These are phyloP conservation scores for Agmasoma carcini DNA, from an alignment of 371 early-diverging fungal species.

Conservation along the genomic window DNA sequence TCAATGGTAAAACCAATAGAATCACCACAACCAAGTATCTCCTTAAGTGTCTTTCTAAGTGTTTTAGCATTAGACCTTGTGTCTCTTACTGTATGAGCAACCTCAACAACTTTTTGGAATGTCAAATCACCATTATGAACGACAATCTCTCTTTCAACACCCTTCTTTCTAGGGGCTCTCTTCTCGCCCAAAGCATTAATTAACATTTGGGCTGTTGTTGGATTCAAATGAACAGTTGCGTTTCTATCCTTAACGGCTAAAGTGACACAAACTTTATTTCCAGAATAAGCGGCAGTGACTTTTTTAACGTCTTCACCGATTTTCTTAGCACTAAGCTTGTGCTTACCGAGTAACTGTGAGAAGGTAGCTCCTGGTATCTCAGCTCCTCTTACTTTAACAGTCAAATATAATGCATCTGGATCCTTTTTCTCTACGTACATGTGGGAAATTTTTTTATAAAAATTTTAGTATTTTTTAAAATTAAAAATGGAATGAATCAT, in stretches of 20 bases:
- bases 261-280: constrained; percentile 87
- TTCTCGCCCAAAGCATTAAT: constrained; percentile 90
- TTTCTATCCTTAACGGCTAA: constrained; percentile 97
- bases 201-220: constrained; percentile 85
- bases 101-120: constrained; percentile 70
- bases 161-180: constrained; percentile 69
- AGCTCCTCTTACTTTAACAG: constrained; percentile 67
- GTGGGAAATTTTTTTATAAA: too few relatives aligned
- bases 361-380: constrained; percentile 93
- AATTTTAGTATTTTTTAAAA: too few relatives aligned
- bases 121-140: constrained; percentile 49
- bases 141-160: constrained; percentile 98
- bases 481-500: too few relatives aligned
- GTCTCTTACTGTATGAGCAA: constrained; percentile 78
- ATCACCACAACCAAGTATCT: constrained; percentile 87
- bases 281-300: constrained; percentile 93
- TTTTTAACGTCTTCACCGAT: constrained; percentile 99
- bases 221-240: constrained; percentile 85
- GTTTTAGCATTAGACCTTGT: constrained; percentile 72
- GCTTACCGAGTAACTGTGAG: constrained; percentile 96
- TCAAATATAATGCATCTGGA: constrained; percentile 30
- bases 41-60: constrained; percentile 80
- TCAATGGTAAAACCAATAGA: constrained; percentile 88
- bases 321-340: constrained; percentile 97
- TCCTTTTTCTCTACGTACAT: too few relatives aligned